A percentile compares a stretch with the other conserved stretches of the same genome.
Conservation (phyloP, 306 rosid genomes). For the Glycine latifolia region DNA sequence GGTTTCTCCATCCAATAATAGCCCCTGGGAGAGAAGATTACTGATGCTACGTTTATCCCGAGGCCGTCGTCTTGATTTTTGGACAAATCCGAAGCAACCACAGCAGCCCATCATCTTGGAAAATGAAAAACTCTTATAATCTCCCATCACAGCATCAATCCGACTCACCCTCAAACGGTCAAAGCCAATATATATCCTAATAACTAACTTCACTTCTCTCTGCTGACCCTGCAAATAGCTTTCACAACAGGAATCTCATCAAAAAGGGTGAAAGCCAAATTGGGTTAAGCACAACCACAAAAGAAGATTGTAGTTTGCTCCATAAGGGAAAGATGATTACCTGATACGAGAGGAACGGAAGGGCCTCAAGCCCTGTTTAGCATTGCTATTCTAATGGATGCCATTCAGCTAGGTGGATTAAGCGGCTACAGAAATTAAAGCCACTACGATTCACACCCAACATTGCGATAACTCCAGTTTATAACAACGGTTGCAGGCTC, state of each 20-base stretch:
- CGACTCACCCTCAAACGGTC: slow-evolving; percentile 47
- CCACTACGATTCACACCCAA: slow-evolving; percentile 67
- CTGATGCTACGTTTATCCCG: slow-evolving; percentile 52
- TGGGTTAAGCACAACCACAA: slow-evolving; percentile 15
- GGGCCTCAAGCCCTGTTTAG: slow-evolving; percentile 73
- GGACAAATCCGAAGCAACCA: slow-evolving; percentile 81
- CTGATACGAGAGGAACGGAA: slow-evolving; percentile 57
- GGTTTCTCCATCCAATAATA: slow-evolving; percentile 65
- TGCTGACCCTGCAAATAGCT: slow-evolving; percentile 45
- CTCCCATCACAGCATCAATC: slow-evolving; percentile 42
- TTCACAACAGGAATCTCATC: slow-evolving; percentile 39
- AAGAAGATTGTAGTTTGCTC: slow-evolving; percentile 17
- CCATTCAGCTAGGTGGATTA: slow-evolving; percentile 91
- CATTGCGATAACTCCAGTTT: slow-evolving; percentile 79
- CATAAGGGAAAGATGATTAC: slow-evolving; percentile 45
- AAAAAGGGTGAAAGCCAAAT: slow-evolving; percentile 20
- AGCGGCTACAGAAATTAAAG: slow-evolving; percentile 57
- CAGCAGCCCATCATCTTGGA: slow-evolving; percentile 85
- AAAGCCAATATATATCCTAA: slow-evolving; percentile 50
- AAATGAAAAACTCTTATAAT: slow-evolving; percentile 59
- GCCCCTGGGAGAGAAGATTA: slow-evolving; percentile 63
- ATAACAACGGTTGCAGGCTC: slow-evolving; percentile 62
- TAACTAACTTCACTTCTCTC: slow-evolving; percentile 50
- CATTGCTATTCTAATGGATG: slow-evolving; percentile 83
- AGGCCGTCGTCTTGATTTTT: slow-evolving; percentile 48